phyloP scores from a whole-genome alignment of 2,329 filamentous ascomycete genomes.

The Epichloe bromicola region DNA sequence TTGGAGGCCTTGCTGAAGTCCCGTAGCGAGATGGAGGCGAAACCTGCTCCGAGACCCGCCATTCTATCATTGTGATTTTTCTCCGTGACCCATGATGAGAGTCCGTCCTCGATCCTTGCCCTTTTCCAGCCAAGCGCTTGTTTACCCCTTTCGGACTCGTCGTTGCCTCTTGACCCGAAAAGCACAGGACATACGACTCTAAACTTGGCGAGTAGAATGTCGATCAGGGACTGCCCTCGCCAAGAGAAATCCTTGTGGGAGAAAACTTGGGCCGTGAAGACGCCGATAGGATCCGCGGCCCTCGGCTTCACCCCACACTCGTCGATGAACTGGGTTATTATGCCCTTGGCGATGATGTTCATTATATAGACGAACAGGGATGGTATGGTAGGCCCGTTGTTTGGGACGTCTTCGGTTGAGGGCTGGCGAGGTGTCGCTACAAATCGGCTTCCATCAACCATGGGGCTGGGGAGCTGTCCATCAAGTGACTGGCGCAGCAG shows the following conservation, averaged over 20 bases:
- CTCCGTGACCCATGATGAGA: conserved; percentile 47
- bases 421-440: conserved; percentile 33
- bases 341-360: conserved; percentile 61
- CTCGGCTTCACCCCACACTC: conserved; percentile 52
- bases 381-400: conserved; percentile 44
- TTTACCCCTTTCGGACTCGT: conserved; percentile 57
- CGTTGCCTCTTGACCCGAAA: conserved; percentile 68
- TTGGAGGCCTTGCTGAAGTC: conserved; percentile 62
- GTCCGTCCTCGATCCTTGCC: conserved; percentile 24
- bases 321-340: conserved; percentile 56
- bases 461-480: conserved; percentile 35
- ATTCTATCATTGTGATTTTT: conserved; percentile 71
- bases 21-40: conserved; percentile 67
- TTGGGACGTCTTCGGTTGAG: conserved; percentile 30
- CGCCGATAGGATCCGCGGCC: conserved; percentile 66
- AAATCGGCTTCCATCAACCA: conserved; percentile 42
- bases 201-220: conserved; percentile 78
- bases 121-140: conserved; percentile 61
- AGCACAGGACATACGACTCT: conserved; percentile 69
- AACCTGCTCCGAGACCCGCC: conserved; percentile 73
- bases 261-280: conserved; percentile 63
- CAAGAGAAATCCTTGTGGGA: conserved; percentile 53
- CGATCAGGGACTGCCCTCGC: conserved; percentile 56
- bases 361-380: conserved; percentile 61
- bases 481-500: conserved; percentile 40